Evolutionary conservation across 1,284 basidiomycete genomes (phyloP).

Genomic region (Ustilago curta): DNA sequence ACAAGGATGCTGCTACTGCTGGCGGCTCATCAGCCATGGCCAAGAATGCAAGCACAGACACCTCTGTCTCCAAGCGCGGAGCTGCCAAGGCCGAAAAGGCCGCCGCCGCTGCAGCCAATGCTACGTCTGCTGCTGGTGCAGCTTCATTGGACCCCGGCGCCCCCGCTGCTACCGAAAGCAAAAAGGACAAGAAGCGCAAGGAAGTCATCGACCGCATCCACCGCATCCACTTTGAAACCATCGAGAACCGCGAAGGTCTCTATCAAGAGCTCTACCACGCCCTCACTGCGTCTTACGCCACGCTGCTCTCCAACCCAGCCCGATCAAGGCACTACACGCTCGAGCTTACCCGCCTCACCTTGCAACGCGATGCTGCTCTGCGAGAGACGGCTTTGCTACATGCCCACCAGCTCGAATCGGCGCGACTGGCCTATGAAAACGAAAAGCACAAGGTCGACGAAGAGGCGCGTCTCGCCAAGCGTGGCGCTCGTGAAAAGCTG

Average conservation of each 20-base stretch:
- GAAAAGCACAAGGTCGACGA: slow-evolving; percentile 64
- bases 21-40: slow-evolving; percentile 36
- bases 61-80: slow-evolving; percentile 30
- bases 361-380: slow-evolving; percentile 59
- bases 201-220: slow-evolving; percentile 68
- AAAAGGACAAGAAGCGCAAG: slow-evolving; percentile 63
- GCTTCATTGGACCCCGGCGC: slow-evolving; percentile 19
- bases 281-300: slow-evolving; percentile 57
- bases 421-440: slow-evolving; percentile 51
- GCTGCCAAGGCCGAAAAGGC: slow-evolving; percentile 43
- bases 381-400: slow-evolving; percentile 61
- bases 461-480: slow-evolving; percentile 63
- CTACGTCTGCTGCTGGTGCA: slow-evolving; percentile 5
- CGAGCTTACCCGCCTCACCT: slow-evolving; percentile 53
- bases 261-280: slow-evolving; percentile 63
- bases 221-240: slow-evolving; percentile 64
- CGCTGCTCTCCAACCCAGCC: slow-evolving; percentile 61
- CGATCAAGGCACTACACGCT: slow-evolving; percentile 62
- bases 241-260: slow-evolving; percentile 65
- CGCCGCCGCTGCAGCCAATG: slow-evolving; percentile 18
- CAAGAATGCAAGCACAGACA: slow-evolving; percentile 46
- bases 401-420: slow-evolving; percentile 64
- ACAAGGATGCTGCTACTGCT: slow-evolving; percentile 34
- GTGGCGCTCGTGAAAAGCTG: slow-evolving; percentile 63
- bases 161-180: slow-evolving; percentile 36